phyloP scores from a whole-genome alignment of 371 early-diverging fungal genomes.

The Saksenaea oblongispora region DNA sequence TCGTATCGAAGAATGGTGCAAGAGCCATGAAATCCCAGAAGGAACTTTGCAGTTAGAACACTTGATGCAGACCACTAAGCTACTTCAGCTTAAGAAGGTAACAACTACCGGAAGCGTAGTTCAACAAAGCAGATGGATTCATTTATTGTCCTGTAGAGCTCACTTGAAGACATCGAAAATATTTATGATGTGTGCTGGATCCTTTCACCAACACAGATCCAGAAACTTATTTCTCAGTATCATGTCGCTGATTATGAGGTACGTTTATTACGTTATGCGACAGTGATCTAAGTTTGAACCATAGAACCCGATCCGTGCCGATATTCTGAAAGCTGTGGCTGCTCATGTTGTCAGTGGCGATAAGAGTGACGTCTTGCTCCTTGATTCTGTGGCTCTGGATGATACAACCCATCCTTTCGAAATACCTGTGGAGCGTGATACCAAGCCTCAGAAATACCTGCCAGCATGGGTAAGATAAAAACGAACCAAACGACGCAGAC shows the following conservation, averaged over 20 bases:
- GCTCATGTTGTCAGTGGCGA: conserved; percentile 85
- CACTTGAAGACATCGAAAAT: conserved; percentile 89
- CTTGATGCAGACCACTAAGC: conserved; percentile 92
- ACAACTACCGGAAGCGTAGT: not conserved
- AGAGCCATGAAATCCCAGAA: conserved; percentile 89
- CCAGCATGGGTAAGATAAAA: conserved; percentile 54
- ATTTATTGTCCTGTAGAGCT: conserved; percentile 35
- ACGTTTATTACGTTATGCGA: not conserved
- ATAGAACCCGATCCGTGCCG: conserved; percentile 82
- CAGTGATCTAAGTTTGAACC: conserved; percentile 1
- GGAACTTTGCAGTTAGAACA: conserved; percentile 90
- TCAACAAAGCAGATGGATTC: not conserved
- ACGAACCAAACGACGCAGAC: not conserved
- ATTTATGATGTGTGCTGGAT: conserved; percentile 96
- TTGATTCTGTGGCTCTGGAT: conserved; percentile 82
- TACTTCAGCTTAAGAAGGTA: conserved; percentile 90
- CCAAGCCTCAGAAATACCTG: conserved; percentile 56
- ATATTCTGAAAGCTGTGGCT: conserved; percentile 89
- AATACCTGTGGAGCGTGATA: conserved; percentile 59
- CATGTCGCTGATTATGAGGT: conserved; percentile 79
- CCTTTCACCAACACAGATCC: conserved; percentile 92
- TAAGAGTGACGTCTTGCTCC: conserved; percentile 83
- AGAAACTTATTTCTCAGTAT: conserved; percentile 88
- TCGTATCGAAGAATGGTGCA: conserved; percentile 97
- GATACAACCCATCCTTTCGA: conserved; percentile 67